Evolutionary conservation across 1,139 yeast genomes (phyloP).

Genomic region (Lodderomyces elongisporus): DNA sequence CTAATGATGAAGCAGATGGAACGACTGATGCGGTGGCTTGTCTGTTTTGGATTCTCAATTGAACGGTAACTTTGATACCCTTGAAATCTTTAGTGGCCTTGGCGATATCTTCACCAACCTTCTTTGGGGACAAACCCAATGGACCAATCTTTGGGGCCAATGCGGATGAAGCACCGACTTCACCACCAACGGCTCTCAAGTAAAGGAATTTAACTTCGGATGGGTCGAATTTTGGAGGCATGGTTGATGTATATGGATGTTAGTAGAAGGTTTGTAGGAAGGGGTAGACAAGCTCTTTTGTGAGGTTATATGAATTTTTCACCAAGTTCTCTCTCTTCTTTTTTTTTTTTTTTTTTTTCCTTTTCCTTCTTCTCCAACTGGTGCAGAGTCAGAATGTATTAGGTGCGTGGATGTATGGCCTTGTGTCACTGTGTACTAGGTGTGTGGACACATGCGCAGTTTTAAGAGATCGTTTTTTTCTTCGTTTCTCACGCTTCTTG

Average conservation of each 20-base stretch:
- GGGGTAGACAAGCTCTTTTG: background rate
- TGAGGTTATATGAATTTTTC: background rate
- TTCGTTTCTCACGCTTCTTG: too few relatives aligned
- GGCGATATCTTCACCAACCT: constrained; percentile 99
- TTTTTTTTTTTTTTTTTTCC: background rate
- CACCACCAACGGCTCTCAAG: constrained; percentile 99
- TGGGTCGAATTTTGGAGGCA: constrained; percentile 99
- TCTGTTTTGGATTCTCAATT: constrained; percentile 99
- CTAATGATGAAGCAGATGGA: constrained; percentile 98
- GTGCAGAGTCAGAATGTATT: too few relatives aligned
- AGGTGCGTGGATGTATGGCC: too few relatives aligned
- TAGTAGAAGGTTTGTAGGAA: background rate
- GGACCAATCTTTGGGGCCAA: constrained; percentile 99
- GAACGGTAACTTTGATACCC: constrained; percentile 99
- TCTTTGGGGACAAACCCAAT: constrained; percentile 99
- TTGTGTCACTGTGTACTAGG: too few relatives aligned
- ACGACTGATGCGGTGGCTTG: constrained; percentile 99
- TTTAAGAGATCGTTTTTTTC: too few relatives aligned
- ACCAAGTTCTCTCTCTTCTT: background rate
- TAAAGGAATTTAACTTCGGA: constrained; percentile 96
- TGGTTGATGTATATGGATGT: constrained; percentile 23
- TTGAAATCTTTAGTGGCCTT: constrained; percentile 99
- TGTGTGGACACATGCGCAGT: too few relatives aligned
- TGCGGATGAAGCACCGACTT: constrained; percentile 99
- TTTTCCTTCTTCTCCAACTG: background rate